Percentiles rank a stretch among this genome's conserved stretches.
Evolutionary conservation across 148 eudicot species (phyloP).

Genomic region (Chenopodium album): DNA sequence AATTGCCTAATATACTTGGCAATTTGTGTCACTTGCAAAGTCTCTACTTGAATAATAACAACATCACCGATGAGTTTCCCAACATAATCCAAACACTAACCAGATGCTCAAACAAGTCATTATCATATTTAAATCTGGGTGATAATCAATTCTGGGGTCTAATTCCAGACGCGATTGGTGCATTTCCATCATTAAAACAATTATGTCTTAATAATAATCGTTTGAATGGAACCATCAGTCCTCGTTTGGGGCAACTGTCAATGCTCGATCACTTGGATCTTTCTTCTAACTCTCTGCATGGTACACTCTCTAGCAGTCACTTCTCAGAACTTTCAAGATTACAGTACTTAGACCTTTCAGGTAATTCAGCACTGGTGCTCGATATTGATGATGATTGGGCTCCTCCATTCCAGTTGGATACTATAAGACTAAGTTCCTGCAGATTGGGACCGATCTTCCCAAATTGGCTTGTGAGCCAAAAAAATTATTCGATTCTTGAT

Average conservation of each 20-base stretch:
- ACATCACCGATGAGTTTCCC: neutral
- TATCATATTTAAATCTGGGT: conserved; percentile 19
- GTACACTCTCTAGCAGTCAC: no score
- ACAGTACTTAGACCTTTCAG: no score
- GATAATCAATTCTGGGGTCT: conserved; percentile 19
- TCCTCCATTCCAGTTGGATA: neutral
- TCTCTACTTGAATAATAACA: neutral
- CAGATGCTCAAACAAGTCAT: neutral
- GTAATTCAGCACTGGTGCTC: no score
- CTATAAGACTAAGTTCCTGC: neutral
- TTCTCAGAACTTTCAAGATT: no score
- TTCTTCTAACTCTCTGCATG: no score
- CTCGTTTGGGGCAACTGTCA: neutral
- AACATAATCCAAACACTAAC: conserved; percentile 5
- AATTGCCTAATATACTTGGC: neutral
- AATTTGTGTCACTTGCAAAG: neutral
- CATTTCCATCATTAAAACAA: conserved; percentile 15
- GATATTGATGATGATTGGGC: no score
- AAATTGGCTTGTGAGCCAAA: conserved; percentile 9
- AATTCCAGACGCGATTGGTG: conserved; percentile 23
- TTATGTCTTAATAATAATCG: neutral
- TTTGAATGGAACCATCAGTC: neutral
- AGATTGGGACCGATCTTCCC: conserved; percentile 6
- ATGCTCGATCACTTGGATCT: no score
- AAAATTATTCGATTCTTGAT: neutral